Base-by-base conservation (phyloP, 106 monocot genomes). In the Iris macrosiphon region DNA sequence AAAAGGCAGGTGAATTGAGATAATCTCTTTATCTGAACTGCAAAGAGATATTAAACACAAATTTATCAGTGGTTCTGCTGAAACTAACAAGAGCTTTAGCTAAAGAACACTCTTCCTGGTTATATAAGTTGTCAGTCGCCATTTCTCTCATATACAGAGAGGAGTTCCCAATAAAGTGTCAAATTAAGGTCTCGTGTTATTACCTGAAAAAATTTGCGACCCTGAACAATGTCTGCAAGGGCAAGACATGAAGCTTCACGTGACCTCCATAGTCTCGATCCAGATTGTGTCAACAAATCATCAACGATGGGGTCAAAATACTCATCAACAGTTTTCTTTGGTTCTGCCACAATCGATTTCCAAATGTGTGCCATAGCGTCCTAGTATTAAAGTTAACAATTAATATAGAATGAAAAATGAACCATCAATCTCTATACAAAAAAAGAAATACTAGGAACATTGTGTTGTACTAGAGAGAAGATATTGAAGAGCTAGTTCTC, bases 231-330 rank as follows among this genome's bases (percentile, higher is more conserved):
- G 62, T 98, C 98, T 57, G 90, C 90, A 73, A 98, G 77, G 21
- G 90, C 98, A 80, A 83, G 83, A 68, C 83, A 90, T 14, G 98
- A 98, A 64, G 98, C 89, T 78, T 98, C 90, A 43, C 98, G 82
- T 31, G 98, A 98, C 20, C 98, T 86, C 98, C 98, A 98, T n/a
- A 98, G 75, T 47, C 98, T 85, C 41, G 98, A 98, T 28, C 90
- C 83, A 75, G 83, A 87, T 75, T 98, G 98, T 18, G 34, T 33
- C 48, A 98, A 68, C 54, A 98, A 77, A 83, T 98, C 98, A 44
- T 91, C 87, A 25, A 91, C 52, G 55, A 98, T 98, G 22, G 54
- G 8, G 40, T 98, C 90, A 71, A 75, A 91, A 64, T 90, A 73
- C 55, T 87, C 87, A 66, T 98, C 98, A 70, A 98, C 78, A 7